These are phyloP conservation scores for Colletotrichum ledebouriae DNA, from an alignment of 2,329 filamentous ascomycete species.

Conservation along the genomic window DNA sequence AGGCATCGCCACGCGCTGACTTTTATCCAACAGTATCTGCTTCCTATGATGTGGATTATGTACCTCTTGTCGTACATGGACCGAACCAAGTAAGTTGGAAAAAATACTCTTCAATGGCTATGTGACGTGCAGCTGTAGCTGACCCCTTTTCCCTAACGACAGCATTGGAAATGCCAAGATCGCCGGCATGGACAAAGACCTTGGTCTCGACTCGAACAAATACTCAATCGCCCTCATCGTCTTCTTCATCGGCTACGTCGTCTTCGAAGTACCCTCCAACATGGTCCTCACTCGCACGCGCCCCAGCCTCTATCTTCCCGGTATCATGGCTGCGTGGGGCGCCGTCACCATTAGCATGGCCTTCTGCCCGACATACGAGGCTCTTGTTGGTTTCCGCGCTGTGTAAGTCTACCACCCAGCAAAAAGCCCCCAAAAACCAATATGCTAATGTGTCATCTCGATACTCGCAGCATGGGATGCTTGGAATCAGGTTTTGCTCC, in stretches of 20 bases:
- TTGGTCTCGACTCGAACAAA: conserved; percentile 67
- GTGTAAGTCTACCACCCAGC: conserved; percentile 25
- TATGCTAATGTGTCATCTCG: too few relatives aligned
- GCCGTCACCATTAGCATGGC: conserved; percentile 49
- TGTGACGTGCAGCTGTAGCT: not conserved
- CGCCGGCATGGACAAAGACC: conserved; percentile 57
- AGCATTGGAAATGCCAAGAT: conserved; percentile 70
- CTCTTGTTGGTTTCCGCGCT: conserved; percentile 56
- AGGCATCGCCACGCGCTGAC: not conserved
- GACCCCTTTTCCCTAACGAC: conserved; percentile 43
- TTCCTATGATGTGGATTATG: conserved; percentile 66
- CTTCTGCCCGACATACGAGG: conserved; percentile 46
- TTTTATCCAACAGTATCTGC: conserved; percentile 41
- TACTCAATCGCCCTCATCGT: conserved; percentile 72
- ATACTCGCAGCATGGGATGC: conserved; percentile 58
- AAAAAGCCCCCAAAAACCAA: not conserved
- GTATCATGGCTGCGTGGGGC: conserved; percentile 71
- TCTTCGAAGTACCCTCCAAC: conserved; percentile 76
- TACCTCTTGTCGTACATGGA: conserved; percentile 71
- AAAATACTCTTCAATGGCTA: not conserved
- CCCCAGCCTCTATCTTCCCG: conserved; percentile 74
- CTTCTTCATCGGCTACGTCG: conserved; percentile 78
- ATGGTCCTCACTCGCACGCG: conserved; percentile 73
- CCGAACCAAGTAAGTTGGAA: conserved; percentile 59
- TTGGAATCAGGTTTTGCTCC: conserved; percentile 72